Evolutionary conservation across 768 basidiomycete genomes (phyloP).

Genomic region (Tulasnella sp.): DNA sequence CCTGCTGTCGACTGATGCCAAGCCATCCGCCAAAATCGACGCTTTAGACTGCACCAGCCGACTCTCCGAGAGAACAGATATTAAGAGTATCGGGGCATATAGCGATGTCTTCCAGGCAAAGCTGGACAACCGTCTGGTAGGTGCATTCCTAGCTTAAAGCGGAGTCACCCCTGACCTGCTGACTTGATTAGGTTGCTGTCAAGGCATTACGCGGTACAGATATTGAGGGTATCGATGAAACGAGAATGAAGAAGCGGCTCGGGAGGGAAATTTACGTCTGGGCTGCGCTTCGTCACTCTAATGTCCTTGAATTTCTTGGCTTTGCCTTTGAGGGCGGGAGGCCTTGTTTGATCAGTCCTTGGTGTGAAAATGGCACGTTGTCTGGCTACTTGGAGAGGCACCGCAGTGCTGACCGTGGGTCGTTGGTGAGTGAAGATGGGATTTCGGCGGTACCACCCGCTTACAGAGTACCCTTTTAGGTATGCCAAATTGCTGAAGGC

Average conservation of each 20-base stretch:
- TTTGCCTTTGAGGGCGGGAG: not conserved
- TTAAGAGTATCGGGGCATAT: not conserved
- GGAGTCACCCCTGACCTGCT: not conserved
- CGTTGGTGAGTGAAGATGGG: conserved; percentile 33
- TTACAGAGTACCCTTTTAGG: not conserved
- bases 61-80: not conserved
- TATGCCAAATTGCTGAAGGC: not conserved
- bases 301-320: not conserved
- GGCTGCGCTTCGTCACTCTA: not conserved
- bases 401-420: conserved; percentile 38
- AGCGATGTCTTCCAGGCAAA: not conserved
- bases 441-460: not conserved
- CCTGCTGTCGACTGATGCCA: too few species aligned
- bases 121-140: not conserved
- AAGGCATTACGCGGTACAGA: not conserved
- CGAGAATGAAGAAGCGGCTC: not conserved
- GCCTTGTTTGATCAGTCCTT: conserved; percentile 48
- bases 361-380: conserved; percentile 48
- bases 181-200: not conserved
- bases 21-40: not conserved
- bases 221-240: not conserved
- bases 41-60: not conserved
- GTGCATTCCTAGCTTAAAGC: not conserved
- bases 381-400: conserved; percentile 40
- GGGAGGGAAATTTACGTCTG: not conserved